Evolutionary conservation across 805 yeast species (phyloP).

Genomic region (Yarrowia bubula): DNA sequence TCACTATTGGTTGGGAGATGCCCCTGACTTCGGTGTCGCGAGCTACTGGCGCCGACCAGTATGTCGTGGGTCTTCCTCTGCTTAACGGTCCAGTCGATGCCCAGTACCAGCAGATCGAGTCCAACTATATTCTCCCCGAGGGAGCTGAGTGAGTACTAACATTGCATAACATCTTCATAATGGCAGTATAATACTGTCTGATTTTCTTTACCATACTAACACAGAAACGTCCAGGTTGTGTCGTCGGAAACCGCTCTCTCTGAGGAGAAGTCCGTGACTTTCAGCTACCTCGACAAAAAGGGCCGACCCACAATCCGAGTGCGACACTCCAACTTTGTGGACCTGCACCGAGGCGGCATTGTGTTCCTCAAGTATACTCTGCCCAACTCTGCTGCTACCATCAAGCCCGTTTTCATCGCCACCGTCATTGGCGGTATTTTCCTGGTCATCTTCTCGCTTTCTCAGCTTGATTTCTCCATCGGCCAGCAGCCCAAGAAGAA

Average conservation of each 20-base stretch:
- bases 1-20: constrained; percentile 91
- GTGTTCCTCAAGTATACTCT: constrained; percentile 64
- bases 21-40: constrained; percentile 54
- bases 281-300: constrained; percentile 56
- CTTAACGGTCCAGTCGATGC: constrained; percentile 69
- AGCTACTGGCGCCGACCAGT: constrained; percentile 47
- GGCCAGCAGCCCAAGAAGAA: constrained; percentile 25
- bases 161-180: background rate
- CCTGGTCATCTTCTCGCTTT: constrained; percentile 50
- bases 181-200: too few relatives aligned
- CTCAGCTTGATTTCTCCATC: constrained; percentile 47
- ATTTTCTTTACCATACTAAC: background rate
- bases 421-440: constrained; percentile 61
- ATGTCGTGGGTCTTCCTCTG: constrained; percentile 65
- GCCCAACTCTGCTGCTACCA: constrained; percentile 50
- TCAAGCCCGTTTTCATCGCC: constrained; percentile 67
- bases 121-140: constrained; percentile 79
- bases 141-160: constrained; percentile 49
- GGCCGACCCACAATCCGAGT: constrained; percentile 79
- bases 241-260: constrained; percentile 49
- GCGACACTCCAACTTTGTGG: constrained; percentile 60
- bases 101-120: constrained; percentile 59
- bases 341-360: constrained; percentile 58
- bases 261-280: constrained; percentile 36
- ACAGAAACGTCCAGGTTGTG: constrained; percentile 16